Conservation (phyloP, 768 basidiomycete species). For the Pleurotus ostreatus region DNA sequence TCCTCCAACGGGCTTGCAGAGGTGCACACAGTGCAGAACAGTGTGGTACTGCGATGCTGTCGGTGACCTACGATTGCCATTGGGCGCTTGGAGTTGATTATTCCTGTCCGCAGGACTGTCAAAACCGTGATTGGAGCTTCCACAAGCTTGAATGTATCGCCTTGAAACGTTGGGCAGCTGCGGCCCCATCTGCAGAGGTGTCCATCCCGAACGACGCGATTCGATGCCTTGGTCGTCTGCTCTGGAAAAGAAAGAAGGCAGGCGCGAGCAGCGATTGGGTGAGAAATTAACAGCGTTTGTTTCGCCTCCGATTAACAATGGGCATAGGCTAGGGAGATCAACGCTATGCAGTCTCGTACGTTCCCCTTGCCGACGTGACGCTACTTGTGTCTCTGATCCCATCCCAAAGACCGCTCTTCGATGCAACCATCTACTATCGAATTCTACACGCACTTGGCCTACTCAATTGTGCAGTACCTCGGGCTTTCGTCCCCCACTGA, state of each 20-base stretch:
- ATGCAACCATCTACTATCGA: slow-evolving; percentile 46
- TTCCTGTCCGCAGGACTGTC: slow-evolving; percentile 48
- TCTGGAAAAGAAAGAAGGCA: slow-evolving; percentile 60
- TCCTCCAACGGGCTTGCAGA: slow-evolving; percentile 39
- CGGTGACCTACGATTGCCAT: slow-evolving; percentile 20
- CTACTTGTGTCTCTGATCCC: slow-evolving; percentile 3
- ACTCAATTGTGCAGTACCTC: slow-evolving; percentile 70
- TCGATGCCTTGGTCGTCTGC: slow-evolving; percentile 70
- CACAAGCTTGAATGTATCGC: slow-evolving; percentile 82
- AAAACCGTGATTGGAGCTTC: slow-evolving; percentile 64
- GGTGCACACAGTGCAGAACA: slow-evolving; percentile 71
- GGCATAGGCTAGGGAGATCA: slow-evolving; percentile 57
- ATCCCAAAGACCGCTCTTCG: slow-evolving; percentile 49
- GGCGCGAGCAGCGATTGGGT: slow-evolving; percentile 59
- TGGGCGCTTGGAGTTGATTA: background rate
- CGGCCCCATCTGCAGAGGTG: slow-evolving; percentile 42
- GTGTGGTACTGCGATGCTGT: slow-evolving; percentile 78
- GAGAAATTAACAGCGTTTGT: slow-evolving; percentile 13
- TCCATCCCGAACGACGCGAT: slow-evolving; percentile 73
- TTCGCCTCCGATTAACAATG: background rate
- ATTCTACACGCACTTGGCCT: slow-evolving; percentile 65
- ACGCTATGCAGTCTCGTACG: slow-evolving; percentile 75
- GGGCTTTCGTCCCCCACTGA: slow-evolving; percentile 55
- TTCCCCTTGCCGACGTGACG: slow-evolving; percentile 7
- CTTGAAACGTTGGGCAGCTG: slow-evolving; percentile 51